Percentiles rank a stretch among this genome's conserved stretches.
Conservation (phyloP, 352 stramenopile species). For the Pythium diclinum region DNA sequence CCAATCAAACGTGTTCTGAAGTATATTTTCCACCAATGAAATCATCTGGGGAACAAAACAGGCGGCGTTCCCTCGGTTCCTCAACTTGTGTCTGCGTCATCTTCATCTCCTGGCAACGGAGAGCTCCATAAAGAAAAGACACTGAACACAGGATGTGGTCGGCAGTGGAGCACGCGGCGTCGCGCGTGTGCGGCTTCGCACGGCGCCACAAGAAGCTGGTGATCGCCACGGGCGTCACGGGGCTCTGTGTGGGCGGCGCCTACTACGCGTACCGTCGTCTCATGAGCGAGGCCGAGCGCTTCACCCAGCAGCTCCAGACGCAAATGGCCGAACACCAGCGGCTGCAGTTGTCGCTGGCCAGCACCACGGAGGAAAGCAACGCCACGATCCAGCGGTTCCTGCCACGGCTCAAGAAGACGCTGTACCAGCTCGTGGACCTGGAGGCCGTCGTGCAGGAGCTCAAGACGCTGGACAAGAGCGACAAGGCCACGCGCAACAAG, state of each 20-base stretch:
- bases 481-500: slow-evolving; percentile 51
- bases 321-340: slow-evolving; percentile 79
- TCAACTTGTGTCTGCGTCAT: slow-evolving; percentile 11
- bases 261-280: slow-evolving; percentile 73
- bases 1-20: neutral
- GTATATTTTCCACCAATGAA: slow-evolving; percentile 3
- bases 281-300: slow-evolving; percentile 63
- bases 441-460: slow-evolving; percentile 72
- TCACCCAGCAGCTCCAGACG: slow-evolving; percentile 59
- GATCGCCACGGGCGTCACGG: slow-evolving; percentile 43
- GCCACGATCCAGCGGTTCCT: slow-evolving; percentile 75
- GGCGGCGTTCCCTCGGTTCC: neutral
- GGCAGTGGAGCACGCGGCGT: slow-evolving; percentile 49
- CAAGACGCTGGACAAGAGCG: slow-evolving; percentile 65
- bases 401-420: slow-evolving; percentile 52
- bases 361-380: slow-evolving; percentile 72
- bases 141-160: slow-evolving; percentile 59
- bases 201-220: slow-evolving; percentile 67
- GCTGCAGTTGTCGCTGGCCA: slow-evolving; percentile 63
- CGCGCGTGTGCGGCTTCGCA: slow-evolving; percentile 55
- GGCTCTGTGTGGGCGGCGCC: slow-evolving; percentile 46
- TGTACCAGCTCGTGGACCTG: slow-evolving; percentile 64
- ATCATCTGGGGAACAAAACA: neutral
- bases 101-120: slow-evolving; percentile 3
- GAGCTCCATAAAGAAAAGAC: neutral